Conservation (phyloP, 768 basidiomycete species). For the Boletus tylopilopsis region DNA sequence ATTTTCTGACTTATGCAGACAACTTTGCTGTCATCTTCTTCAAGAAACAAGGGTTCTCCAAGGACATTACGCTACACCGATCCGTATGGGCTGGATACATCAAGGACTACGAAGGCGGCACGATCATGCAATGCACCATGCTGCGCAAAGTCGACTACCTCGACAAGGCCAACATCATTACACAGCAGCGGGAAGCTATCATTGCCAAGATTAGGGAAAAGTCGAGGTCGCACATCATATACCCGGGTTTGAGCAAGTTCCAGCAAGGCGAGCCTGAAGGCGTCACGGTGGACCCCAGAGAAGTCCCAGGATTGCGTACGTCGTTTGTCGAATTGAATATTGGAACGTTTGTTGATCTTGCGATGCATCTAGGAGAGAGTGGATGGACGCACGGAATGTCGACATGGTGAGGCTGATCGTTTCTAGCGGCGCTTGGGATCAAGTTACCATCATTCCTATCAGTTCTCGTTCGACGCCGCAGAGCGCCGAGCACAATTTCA, state of each 20-base stretch:
- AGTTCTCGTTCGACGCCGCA: conserved; percentile 41
- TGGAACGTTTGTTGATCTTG: conserved; percentile 11
- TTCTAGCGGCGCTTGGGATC: background rate
- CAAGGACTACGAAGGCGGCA: conserved; percentile 99
- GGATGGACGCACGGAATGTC: conserved; percentile 90
- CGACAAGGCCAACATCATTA: conserved; percentile 69
- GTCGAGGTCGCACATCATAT: conserved; percentile 82
- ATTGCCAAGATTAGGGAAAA: conserved; percentile 83
- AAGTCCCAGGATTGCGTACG: conserved; percentile 87
- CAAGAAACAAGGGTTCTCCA: conserved; percentile 98
- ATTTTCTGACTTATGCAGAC: conserved; percentile 97
- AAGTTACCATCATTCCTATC: too few relatives aligned
- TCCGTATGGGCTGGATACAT: conserved; percentile 98
- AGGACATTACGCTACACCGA: conserved; percentile 91
- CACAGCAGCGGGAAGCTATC: conserved; percentile 84
- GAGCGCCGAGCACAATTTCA: conserved; percentile 58
- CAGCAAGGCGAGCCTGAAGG: conserved; percentile 52
- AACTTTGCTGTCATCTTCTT: conserved; percentile 99
- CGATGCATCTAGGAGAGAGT: conserved; percentile 61
- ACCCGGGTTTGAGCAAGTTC: conserved; percentile 76
- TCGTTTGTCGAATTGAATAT: background rate
- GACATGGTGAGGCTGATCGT: conserved; percentile 48
- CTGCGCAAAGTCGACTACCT: conserved; percentile 90
- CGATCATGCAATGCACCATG: conserved; percentile 98
- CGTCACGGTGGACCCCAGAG: conserved; percentile 60